A percentile compares a stretch with the other conserved stretches of the same genome.
phyloP scores from a whole-genome alignment of 1,139 yeast genomes.

The Taphrina sp. region DNA sequence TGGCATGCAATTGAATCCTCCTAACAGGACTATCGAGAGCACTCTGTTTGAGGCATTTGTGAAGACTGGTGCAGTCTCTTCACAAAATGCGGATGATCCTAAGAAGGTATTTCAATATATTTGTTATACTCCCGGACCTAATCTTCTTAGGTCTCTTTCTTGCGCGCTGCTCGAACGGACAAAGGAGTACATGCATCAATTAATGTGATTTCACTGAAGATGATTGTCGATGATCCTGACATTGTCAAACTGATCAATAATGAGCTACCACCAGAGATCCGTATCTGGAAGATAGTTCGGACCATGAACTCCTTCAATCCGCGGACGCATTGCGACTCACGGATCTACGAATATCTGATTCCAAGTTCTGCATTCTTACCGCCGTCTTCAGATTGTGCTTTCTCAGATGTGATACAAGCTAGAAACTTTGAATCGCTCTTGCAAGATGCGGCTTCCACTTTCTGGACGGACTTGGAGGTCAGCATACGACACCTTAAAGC shows the following conservation, averaged over 20 bases:
- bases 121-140: not conserved
- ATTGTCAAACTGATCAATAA: constrained; percentile 70
- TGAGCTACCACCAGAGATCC: constrained; percentile 74
- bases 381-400: constrained; percentile 72
- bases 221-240: constrained; percentile 85
- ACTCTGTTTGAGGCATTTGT: constrained; percentile 82
- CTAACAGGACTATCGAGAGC: constrained; percentile 80
- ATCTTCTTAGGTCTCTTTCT: constrained; percentile 59
- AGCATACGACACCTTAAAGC: not conserved
- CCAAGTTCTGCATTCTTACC: constrained; percentile 89
- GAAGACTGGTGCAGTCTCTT: constrained; percentile 84
- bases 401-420: constrained; percentile 51
- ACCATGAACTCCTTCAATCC: constrained; percentile 92
- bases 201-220: constrained; percentile 79
- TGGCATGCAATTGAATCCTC: constrained; percentile 93
- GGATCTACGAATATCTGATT: constrained; percentile 87
- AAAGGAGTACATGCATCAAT: constrained; percentile 99
- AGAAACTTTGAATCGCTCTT: not conserved
- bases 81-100: constrained; percentile 83
- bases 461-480: constrained; percentile 5
- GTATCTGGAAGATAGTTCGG: constrained; percentile 90
- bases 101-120: constrained; percentile 51
- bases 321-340: constrained; percentile 88
- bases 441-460: constrained; percentile 13
- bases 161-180: constrained; percentile 97